phyloP scores from a whole-genome alignment of 2,329 filamentous ascomycete species.

The Ophiostoma sp. region DNA sequence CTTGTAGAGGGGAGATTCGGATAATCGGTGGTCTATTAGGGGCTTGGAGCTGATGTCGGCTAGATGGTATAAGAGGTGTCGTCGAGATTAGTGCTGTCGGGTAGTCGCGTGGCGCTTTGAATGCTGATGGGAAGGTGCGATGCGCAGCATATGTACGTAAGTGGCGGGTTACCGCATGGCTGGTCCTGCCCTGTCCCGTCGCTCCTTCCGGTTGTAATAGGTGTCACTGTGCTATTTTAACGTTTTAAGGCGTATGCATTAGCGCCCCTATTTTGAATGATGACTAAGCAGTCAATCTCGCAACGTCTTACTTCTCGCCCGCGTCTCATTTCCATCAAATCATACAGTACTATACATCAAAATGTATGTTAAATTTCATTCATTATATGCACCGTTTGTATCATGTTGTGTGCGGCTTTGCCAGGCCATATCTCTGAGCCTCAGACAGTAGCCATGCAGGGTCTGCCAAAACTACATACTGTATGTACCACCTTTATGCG shows the following conservation, averaged over 20 bases:
- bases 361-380: no score
- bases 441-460: neutral
- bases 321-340: neutral
- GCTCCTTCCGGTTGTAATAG: neutral
- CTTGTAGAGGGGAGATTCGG: neutral
- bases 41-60: neutral
- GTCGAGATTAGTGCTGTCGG: neutral
- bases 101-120: neutral
- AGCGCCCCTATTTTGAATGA: neutral
- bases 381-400: neutral
- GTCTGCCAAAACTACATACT: neutral
- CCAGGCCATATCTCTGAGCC: neutral
- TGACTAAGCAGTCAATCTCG: neutral
- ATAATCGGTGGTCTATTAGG: neutral
- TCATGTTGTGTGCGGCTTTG: neutral
- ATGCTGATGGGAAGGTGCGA: neutral
- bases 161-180: slow-evolving; percentile 2
- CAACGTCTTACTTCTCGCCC: neutral
- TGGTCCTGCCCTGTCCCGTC: neutral
- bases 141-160: neutral
- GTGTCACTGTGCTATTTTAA: neutral
- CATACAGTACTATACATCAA: neutral
- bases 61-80: neutral
- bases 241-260: neutral
- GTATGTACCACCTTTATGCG: neutral